These are phyloP conservation scores for Pseudogymnoascus sp. DNA, from an alignment of 2,329 filamentous ascomycete genomes.

Conservation along the genomic window DNA sequence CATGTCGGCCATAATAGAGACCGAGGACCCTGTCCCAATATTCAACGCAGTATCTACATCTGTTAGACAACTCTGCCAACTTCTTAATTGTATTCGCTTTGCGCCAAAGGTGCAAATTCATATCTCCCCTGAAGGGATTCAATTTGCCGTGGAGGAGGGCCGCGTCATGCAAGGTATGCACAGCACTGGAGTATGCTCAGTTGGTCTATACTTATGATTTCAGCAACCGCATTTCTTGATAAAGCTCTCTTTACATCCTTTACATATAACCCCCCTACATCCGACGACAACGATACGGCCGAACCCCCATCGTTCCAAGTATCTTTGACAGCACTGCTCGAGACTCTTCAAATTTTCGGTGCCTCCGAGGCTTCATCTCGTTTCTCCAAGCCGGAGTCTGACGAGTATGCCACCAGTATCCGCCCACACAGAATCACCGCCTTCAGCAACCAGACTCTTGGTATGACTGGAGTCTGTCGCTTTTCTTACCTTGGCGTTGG, in stretches of 20 bases:
- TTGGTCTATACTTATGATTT: constrained; percentile 17
- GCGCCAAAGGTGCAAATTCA: constrained; percentile 55
- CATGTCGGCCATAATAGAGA: constrained; percentile 25
- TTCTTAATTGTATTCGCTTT: constrained; percentile 52
- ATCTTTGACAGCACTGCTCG: constrained; percentile 77
- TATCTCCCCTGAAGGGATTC: constrained; percentile 76
- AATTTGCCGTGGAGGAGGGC: constrained; percentile 81
- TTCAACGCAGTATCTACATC: constrained; percentile 73
- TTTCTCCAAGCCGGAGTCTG: constrained; percentile 50
- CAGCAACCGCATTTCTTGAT: constrained; percentile 75
- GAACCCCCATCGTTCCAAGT: constrained; percentile 71
- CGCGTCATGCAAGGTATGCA: constrained; percentile 78
- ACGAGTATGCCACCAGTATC: constrained; percentile 54
- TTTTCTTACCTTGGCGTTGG: constrained; percentile 71
- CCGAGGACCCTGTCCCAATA: constrained; percentile 39
- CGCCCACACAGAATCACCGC: constrained; percentile 61
- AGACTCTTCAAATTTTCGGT: constrained; percentile 92
- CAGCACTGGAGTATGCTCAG: not conserved
- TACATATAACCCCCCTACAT: constrained; percentile 50
- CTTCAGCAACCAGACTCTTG: constrained; percentile 75
- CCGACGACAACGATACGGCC: constrained; percentile 31
- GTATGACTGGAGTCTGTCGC: constrained; percentile 78
- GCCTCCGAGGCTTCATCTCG: constrained; percentile 62
- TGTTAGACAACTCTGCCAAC: constrained; percentile 63
- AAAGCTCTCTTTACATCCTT: constrained; percentile 85